phyloP scores from a whole-genome alignment of 2,329 filamentous ascomycete genomes.

The Sclerotinia glacialis region DNA sequence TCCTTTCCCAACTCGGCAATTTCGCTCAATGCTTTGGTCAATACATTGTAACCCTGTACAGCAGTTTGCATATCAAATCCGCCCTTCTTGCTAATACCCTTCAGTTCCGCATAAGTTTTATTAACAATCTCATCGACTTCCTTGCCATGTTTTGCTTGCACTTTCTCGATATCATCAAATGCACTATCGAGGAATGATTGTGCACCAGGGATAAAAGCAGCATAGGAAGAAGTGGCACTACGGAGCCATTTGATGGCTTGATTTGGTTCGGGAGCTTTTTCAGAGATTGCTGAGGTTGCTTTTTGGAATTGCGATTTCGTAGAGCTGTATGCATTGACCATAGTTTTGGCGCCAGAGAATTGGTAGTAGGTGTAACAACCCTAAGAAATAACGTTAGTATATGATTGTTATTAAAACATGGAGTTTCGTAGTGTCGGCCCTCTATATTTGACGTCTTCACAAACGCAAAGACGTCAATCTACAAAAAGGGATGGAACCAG shows the following conservation, averaged over 20 bases:
- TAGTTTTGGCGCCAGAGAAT: conserved; percentile 46
- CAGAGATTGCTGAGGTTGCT: conserved; percentile 58
- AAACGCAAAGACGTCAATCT: not conserved
- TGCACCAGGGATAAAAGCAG: conserved; percentile 68
- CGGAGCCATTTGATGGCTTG: conserved; percentile 65
- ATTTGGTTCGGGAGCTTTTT: conserved; percentile 62
- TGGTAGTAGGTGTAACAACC: conserved; percentile 53
- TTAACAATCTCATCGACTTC: conserved; percentile 68
- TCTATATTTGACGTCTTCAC: no score
- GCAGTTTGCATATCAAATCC: conserved; percentile 63
- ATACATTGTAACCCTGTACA: conserved; percentile 57
- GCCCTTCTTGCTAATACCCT: conserved; percentile 52
- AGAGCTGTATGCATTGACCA: conserved; percentile 51
- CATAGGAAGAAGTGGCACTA: conserved; percentile 65
- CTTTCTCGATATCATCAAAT: conserved; percentile 68
- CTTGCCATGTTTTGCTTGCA: conserved; percentile 63
- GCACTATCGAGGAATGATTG: conserved; percentile 64
- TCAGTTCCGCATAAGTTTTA: conserved; percentile 66
- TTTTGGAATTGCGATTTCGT: conserved; percentile 60
- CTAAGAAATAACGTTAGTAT: conserved; percentile 23
- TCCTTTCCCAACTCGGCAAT: conserved; percentile 62
- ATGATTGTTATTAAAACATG: not conserved
- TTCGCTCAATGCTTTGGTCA: conserved; percentile 59
- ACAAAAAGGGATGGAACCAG: not conserved
- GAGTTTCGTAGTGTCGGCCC: no score